Percentiles rank a stretch among this genome's conserved stretches.
phyloP scores from a whole-genome alignment of 768 basidiomycete genomes.

The Favolaschia claudopus region DNA sequence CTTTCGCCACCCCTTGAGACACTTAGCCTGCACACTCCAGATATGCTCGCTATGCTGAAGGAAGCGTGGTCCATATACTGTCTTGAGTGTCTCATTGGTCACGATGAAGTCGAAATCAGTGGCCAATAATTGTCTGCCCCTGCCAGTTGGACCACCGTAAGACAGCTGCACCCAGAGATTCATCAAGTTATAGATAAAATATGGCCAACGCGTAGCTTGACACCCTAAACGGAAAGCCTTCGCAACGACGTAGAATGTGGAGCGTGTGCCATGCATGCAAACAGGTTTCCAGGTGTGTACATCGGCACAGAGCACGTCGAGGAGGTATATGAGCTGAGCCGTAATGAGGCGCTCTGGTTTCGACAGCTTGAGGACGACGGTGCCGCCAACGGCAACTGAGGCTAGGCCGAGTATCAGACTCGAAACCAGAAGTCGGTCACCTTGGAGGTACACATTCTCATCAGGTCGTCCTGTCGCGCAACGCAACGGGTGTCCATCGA shows the following conservation, averaged over 20 bases:
- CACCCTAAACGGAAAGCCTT: slow-evolving; percentile 33
- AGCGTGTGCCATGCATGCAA: slow-evolving; percentile 36
- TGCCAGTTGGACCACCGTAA: slow-evolving; percentile 26
- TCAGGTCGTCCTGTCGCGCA: slow-evolving; percentile 4
- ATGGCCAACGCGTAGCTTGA: neutral
- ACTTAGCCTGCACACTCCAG: slow-evolving; percentile 35
- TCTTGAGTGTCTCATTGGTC: slow-evolving; percentile 27
- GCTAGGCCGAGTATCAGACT: slow-evolving; percentile 40
- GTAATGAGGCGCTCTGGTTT: slow-evolving; percentile 36
- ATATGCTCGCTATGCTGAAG: slow-evolving; percentile 32
- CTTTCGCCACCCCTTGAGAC: slow-evolving; percentile 25
- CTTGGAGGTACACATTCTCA: slow-evolving; percentile 13
- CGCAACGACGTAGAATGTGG: slow-evolving; percentile 41
- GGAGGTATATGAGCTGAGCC: slow-evolving; percentile 37
- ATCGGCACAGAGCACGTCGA: slow-evolving; percentile 34
- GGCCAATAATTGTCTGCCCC: slow-evolving; percentile 21
- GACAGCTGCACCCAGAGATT: slow-evolving; percentile 37
- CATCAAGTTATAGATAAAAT: slow-evolving; percentile 27
- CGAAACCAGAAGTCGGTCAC: slow-evolving; percentile 36
- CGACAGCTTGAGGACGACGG: slow-evolving; percentile 41
- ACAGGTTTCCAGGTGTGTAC: slow-evolving; percentile 38
- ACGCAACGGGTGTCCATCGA: slow-evolving; percentile 44
- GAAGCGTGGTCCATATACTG: slow-evolving; percentile 30
- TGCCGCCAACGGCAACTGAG: slow-evolving; percentile 32
- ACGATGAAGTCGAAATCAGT: slow-evolving; percentile 41